Percentiles rank a stretch among this genome's conserved stretches.
These are phyloP conservation scores for Fusarium chaquense DNA, from an alignment of 2,329 filamentous ascomycete genomes.

Conservation along the genomic window DNA sequence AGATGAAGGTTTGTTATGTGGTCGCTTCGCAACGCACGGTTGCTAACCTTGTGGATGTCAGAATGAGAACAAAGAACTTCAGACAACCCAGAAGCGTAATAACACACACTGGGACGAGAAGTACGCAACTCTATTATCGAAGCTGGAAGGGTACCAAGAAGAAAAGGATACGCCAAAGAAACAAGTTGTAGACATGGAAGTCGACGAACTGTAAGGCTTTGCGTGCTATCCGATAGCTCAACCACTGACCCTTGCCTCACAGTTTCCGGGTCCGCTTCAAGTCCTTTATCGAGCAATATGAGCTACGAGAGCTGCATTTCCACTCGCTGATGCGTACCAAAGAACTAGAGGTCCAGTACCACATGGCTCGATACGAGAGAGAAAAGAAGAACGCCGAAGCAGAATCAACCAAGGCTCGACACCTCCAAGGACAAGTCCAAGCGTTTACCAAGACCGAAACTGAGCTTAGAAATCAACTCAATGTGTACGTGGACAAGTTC, in stretches of 20 bases:
- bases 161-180: conserved; percentile 86
- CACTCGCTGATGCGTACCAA: conserved; percentile 92
- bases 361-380: conserved; percentile 88
- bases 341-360: conserved; percentile 93
- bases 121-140: conserved; percentile 81
- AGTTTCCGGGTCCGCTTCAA: conserved; percentile 91
- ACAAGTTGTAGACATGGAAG: conserved; percentile 84
- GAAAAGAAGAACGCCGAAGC: conserved; percentile 89
- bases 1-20: conserved; percentile 80
- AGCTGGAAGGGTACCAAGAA: conserved; percentile 89
- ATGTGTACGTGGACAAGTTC: conserved; percentile 99
- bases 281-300: conserved; percentile 95
- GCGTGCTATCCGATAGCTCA: background rate
- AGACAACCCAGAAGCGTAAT: conserved; percentile 86
- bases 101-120: conserved; percentile 87
- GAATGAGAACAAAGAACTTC: conserved; percentile 93
- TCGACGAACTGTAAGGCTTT: conserved; percentile 83
- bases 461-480: conserved; percentile 92
- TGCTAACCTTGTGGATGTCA: conserved; percentile 54
- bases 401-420: conserved; percentile 82
- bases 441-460: conserved; percentile 97
- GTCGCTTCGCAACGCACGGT: background rate
- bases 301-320: conserved; percentile 94
- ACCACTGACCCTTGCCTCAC: conserved; percentile 35
- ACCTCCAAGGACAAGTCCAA: conserved; percentile 90